Base-by-base conservation (phyloP, 73 alveolate genomes). In the Breviolum minutum region DNA sequence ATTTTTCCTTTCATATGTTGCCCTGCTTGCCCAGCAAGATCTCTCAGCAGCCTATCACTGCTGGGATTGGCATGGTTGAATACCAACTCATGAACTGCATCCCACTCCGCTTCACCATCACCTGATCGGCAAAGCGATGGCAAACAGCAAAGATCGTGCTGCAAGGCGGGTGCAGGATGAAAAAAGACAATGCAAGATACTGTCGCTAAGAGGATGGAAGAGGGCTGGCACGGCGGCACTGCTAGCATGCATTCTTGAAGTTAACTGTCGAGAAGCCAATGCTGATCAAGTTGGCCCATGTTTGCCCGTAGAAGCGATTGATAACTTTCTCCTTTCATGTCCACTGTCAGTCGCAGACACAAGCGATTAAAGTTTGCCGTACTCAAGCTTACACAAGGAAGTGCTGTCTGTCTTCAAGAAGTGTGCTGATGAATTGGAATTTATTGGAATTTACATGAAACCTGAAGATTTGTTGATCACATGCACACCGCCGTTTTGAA, bases 91-190 rank as follows among this genome's bases (percentile, higher is more conserved):
- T 87, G 95, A 66, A 87, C 66, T 17, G 95, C 95, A 63, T 87
- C 95, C 95, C 95, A 87, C 40, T 87, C 95, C 19, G 95, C 95
- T 87, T 87, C 95, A 26, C 95, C 95, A 73, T 87, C 95, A 87
- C 95, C 95, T 87, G 30, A 40, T 19, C 27, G 79, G 27, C 26
- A 24, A 24, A 69, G 77, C 54, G 54, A 40, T 40, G 54, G 54
- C 54, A 40, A 40, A 40, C 54, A 74, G 77, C 77, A 22, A 68
- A 22, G 24, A 68, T 68, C 4, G 77, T 14, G 77, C 77, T 22
- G 77, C 2, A 17, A 22, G 77, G 77, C 77, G 77, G 77, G 77
- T 68, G 77, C 77, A 17, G 17, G 77, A 40, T 40, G 54, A 40
- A 40, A 40, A 40, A 40, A 40, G 54, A 40, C 54, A 40, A 40